Evolutionary conservation across 78 protist species (phyloP), one percentile per base, ranked within the genome.

Genomic region (Dictyostelium firmibasis): DNA sequence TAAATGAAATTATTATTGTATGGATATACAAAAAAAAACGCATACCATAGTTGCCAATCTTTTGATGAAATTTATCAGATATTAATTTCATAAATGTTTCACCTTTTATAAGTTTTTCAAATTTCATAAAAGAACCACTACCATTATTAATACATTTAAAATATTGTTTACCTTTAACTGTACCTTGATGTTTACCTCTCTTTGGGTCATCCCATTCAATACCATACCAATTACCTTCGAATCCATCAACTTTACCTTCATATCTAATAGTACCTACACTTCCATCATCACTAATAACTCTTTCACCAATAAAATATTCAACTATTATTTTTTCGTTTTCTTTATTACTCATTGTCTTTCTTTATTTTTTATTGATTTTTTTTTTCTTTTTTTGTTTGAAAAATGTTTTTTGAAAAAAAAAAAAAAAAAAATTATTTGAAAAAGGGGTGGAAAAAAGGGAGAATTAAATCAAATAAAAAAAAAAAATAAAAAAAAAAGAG

Each of bases 191-290:
- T 78, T 87, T 87, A 2, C 93, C 93, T 4, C 93, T 9, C 16
- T 60, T 87, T 7, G 76, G 44, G 16, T 44, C 50, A 78, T 87
- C 93, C 93, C 93, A 87, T 14, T 50, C 75, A 25, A 87, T 78
- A 14, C 93, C 93, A 87, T 78, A 87, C 93, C 93, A 87, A 11
- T 38, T 38, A 43, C 93, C 93, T 38, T 76, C 83, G 69, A 87
- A 87, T 5, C 93, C 93, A 78, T 78, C 85, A 4, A 87, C 93
- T 20, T n/a, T 29, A 13, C 93, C 93, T 16, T 33, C 27, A 78
- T 87, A 87, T 76, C 81, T 78, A 7, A 87, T 47, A 27, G 93
- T 87, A 43, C 93, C 93, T 35, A 38, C 20, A 64, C 29, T 62
- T 23, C 60, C 77, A 78, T 87, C 93, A 44, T 87, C 93, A 23